Conservation (phyloP, 495 filamentous ascomycete species). For the Thozetella sp. region DNA sequence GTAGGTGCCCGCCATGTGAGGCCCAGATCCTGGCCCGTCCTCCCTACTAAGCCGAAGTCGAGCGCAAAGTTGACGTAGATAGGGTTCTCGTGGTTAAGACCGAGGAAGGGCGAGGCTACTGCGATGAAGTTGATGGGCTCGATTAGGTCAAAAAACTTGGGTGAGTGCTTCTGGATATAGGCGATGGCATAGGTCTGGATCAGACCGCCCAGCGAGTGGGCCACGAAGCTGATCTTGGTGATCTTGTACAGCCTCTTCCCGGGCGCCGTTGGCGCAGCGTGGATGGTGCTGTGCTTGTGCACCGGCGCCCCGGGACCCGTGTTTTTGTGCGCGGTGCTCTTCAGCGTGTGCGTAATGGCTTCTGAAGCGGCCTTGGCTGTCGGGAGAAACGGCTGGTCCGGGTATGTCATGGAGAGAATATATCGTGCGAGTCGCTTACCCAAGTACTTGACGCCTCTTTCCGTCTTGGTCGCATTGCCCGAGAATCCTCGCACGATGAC, state of each 20-base stretch:
- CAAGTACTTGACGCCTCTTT: slow-evolving; percentile 93
- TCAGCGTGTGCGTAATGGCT: slow-evolving; percentile 35
- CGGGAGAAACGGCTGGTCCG: slow-evolving; percentile 84
- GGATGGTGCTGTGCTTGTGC: slow-evolving; percentile 58
- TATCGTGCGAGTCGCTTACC: slow-evolving; percentile 94
- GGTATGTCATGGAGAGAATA: slow-evolving; percentile 85
- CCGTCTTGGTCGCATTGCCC: slow-evolving; percentile 87
- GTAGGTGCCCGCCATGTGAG: slow-evolving; percentile 92
- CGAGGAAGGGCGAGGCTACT: slow-evolving; percentile 88
- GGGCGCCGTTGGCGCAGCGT: slow-evolving; percentile 25
- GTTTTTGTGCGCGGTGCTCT: slow-evolving; percentile 22
- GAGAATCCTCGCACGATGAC: slow-evolving; percentile 93
- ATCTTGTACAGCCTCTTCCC: slow-evolving; percentile 75
- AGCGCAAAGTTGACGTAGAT: slow-evolving; percentile 96
- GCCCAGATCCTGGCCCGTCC: slow-evolving; percentile 93
- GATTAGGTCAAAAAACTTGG: slow-evolving; percentile 85
- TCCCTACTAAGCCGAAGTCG: slow-evolving; percentile 92
- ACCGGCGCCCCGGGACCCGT: slow-evolving; percentile 32
- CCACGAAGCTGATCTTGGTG: slow-evolving; percentile 95
- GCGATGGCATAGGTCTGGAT: slow-evolving; percentile 95
- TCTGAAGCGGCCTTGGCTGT: slow-evolving; percentile 55
- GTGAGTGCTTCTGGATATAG: slow-evolving; percentile 96
- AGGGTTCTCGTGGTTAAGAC: slow-evolving; percentile 95
- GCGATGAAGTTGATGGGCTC: slow-evolving; percentile 91
- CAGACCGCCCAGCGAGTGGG: slow-evolving; percentile 88